Conservation (phyloP, 805 yeast genomes). For the Saturnispora quitensis region DNA sequence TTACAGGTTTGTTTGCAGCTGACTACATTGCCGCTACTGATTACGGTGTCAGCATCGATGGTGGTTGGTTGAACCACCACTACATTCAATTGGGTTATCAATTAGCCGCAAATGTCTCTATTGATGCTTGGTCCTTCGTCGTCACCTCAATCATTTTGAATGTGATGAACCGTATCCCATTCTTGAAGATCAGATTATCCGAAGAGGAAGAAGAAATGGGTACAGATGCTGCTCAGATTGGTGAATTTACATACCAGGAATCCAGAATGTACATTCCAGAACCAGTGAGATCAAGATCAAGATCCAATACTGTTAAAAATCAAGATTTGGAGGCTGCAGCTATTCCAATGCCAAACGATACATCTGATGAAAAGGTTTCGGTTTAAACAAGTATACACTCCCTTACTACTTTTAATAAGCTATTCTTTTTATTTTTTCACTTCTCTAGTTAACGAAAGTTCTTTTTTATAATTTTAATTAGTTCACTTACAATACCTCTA, state of each 20-base stretch:
- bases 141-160: conserved; percentile 63
- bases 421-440: not conserved
- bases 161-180: conserved; percentile 66
- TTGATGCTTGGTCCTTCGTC: conserved; percentile 65
- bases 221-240: conserved; percentile 82
- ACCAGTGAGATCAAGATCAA: conserved; percentile 47
- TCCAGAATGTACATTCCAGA: conserved; percentile 63
- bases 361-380: conserved; percentile 17
- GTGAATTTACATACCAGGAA: conserved; percentile 73
- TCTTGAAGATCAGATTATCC: conserved; percentile 69
- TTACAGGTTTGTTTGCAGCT: conserved; percentile 91
- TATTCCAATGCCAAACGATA: conserved; percentile 21
- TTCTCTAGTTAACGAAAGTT: not conserved
- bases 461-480: not conserved
- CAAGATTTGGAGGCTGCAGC: conserved; percentile 20
- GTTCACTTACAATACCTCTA: not conserved
- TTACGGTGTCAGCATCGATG: conserved; percentile 52
- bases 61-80: conserved; percentile 87
- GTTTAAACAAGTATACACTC: conserved; percentile 1
- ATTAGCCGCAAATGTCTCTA: conserved; percentile 66
- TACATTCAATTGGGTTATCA: conserved; percentile 81
- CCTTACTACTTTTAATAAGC: not conserved
- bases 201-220: conserved; percentile 86
- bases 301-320: conserved; percentile 8
- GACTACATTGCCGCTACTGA: conserved; percentile 82